Evolutionary conservation across 2,329 filamentous ascomycete genomes (phyloP), one percentile per base, ranked within the genome.

Genomic region (Scedosporium apiospermum): DNA sequence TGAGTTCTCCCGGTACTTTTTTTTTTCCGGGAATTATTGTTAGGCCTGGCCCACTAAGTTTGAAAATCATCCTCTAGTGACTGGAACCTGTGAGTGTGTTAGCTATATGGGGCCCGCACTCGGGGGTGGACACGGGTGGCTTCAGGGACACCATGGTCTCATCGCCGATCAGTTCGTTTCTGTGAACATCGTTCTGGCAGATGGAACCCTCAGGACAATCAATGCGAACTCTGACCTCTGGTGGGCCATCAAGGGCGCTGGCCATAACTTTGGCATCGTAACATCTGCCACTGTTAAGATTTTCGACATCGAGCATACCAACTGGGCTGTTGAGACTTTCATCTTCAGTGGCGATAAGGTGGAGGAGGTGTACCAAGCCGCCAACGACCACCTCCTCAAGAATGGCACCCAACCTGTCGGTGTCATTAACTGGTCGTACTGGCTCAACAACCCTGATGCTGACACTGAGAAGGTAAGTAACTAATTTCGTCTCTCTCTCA

Each of bases 221-320:
- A 69, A 76, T 62, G 68, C 71, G 46, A 70, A 72, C 6, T 76
- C 77, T 0, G 82, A 85, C 42, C 76, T 87, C 2, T 86, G 76
- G 72, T 86, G 83, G 83, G 84, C 76, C 4, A 4, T 86, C 64
- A 74, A 77, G 62, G 83, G 83, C 1, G 83, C 82, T 1, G 83
- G 82, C 1, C 82, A 84, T 66, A 85, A 85, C 69, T 85, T 86
- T 64, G 83, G 82, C 4, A 79, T 86, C 51, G 81, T 85, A 10
- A 83, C 81, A 0, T 77, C 76, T 1, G 70, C 79, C 9, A 77
- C 74, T 0, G 0, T 80, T 26, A 49, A 80, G 66, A 75, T 84
- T 42, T 83, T 80, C 65, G 77, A 82, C 64, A 73, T 74, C 18
- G 68, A 71, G 62, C 62, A 75, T 68, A 63, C 58, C 16, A 66